Evolutionary conservation across 192 early-diverging fungal species (phyloP).

Genomic region (Podila epigama): DNA sequence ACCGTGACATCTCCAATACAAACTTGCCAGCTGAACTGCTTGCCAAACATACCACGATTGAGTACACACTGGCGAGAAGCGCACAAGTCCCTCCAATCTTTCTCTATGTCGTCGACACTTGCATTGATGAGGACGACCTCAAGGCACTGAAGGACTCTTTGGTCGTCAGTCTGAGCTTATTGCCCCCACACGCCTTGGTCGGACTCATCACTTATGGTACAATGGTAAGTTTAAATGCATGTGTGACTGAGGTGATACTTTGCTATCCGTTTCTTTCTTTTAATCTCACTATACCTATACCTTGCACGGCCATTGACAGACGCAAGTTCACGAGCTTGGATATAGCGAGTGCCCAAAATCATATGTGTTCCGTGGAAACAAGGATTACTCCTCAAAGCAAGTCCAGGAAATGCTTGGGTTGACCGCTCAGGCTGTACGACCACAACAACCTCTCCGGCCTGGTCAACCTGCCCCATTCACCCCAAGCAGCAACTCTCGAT

Average conservation of each 20-base stretch:
- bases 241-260: background rate
- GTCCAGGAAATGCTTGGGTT: conserved; percentile 98
- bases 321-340: conserved; percentile 97
- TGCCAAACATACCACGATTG: conserved; percentile 93
- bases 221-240: conserved; percentile 70
- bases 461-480: conserved; percentile 41
- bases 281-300: background rate
- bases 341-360: conserved; percentile 97
- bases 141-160: conserved; percentile 95
- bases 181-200: conserved; percentile 90
- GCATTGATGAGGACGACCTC: conserved; percentile 93
- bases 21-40: conserved; percentile 95
- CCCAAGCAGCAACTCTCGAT: conserved; percentile 59
- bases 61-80: conserved; percentile 91
- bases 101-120: conserved; percentile 98
- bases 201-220: conserved; percentile 98
- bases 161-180: conserved; percentile 87
- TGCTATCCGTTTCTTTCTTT: background rate
- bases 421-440: conserved; percentile 53
- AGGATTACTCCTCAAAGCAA: conserved; percentile 95
- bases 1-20: conserved; percentile 91
- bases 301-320: too few relatives aligned
- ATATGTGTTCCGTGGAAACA: conserved; percentile 96
- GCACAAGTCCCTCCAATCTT: conserved; percentile 96
- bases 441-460: conserved; percentile 55